phyloP scores from a whole-genome alignment of 2,329 filamentous ascomycete genomes.

The Trichoderma koningiopsis region DNA sequence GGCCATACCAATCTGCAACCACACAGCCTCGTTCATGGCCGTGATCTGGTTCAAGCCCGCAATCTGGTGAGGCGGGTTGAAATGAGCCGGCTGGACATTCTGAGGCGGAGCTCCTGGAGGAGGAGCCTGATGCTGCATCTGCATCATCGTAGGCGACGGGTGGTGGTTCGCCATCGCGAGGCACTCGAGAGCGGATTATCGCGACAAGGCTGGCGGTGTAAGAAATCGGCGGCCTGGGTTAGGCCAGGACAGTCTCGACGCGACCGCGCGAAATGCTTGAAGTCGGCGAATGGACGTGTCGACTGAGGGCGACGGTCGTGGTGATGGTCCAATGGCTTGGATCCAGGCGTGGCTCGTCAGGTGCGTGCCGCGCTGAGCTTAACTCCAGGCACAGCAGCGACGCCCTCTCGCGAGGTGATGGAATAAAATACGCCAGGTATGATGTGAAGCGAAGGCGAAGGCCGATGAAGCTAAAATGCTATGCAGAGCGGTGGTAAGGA shows the following conservation, averaged over 20 bases:
- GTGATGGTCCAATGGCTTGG: constrained; percentile 23
- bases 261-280: constrained; percentile 18
- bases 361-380: constrained; percentile 19
- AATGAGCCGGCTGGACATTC: constrained; percentile 58
- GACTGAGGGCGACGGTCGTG: constrained; percentile 1
- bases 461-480: constrained; percentile 21
- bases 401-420: not conserved
- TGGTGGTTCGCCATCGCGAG: constrained; percentile 73
- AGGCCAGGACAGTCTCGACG: constrained; percentile 15
- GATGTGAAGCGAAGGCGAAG: not conserved
- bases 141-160: constrained; percentile 78
- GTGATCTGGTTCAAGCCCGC: constrained; percentile 76
- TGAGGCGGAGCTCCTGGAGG: constrained; percentile 60
- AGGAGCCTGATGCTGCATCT: constrained; percentile 60
- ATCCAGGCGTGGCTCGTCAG: not conserved
- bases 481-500: constrained; percentile 1
- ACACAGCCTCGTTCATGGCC: constrained; percentile 81
- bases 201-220: constrained; percentile 28
- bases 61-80: constrained; percentile 72
- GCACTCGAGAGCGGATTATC: constrained; percentile 27
- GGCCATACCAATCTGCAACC: constrained; percentile 84
- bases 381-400: not conserved
- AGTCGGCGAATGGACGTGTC: not conserved
- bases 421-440: not conserved
- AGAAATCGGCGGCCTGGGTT: constrained; percentile 24